These are phyloP conservation scores for Kodamaea hsintzibuensis DNA, from an alignment of 805 yeast genomes.

Conservation along the genomic window DNA sequence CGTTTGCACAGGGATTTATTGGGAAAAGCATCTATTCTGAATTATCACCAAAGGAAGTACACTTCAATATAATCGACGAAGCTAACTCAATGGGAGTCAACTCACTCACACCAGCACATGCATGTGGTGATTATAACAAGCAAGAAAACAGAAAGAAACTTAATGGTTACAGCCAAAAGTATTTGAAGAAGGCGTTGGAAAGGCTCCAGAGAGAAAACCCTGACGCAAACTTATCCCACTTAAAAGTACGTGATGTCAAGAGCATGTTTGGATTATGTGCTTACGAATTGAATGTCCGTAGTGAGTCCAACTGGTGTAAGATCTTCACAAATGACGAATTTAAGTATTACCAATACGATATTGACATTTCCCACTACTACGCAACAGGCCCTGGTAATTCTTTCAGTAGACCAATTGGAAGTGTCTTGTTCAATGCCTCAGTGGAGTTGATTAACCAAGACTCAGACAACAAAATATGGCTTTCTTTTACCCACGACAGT, in stretches of 20 bases:
- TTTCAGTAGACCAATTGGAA: constrained; percentile 58
- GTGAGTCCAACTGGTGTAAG: constrained; percentile 65
- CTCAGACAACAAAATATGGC: constrained; percentile 54
- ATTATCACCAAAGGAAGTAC: constrained; percentile 19
- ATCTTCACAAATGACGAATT: constrained; percentile 70
- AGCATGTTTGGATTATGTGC: constrained; percentile 66
- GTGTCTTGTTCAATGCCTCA: constrained; percentile 51
- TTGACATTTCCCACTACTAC: constrained; percentile 62
- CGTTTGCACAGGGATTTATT: constrained; percentile 62
- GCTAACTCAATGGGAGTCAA: constrained; percentile 21
- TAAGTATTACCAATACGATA: constrained; percentile 58
- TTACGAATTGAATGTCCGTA: constrained; percentile 70
- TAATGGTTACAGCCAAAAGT: constrained; percentile 36
- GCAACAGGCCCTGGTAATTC: constrained; percentile 64
- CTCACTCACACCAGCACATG: constrained; percentile 30
- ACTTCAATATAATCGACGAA: constrained; percentile 49
- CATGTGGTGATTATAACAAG: constrained; percentile 20
- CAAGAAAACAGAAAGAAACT: constrained; percentile 14
- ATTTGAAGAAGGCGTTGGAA: constrained; percentile 53
- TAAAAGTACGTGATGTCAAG: constrained; percentile 53
- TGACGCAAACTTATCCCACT: constrained; percentile 45
- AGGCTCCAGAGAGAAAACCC: constrained; percentile 48
- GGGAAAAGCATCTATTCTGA: constrained; percentile 37
- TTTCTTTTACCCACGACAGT: constrained; percentile 76
- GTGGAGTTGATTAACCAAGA: constrained; percentile 48